Evolutionary conservation across 2,329 filamentous ascomycete genomes (phyloP), one percentile per base, ranked within the genome.

Genomic region (Aspergillus sp.): DNA sequence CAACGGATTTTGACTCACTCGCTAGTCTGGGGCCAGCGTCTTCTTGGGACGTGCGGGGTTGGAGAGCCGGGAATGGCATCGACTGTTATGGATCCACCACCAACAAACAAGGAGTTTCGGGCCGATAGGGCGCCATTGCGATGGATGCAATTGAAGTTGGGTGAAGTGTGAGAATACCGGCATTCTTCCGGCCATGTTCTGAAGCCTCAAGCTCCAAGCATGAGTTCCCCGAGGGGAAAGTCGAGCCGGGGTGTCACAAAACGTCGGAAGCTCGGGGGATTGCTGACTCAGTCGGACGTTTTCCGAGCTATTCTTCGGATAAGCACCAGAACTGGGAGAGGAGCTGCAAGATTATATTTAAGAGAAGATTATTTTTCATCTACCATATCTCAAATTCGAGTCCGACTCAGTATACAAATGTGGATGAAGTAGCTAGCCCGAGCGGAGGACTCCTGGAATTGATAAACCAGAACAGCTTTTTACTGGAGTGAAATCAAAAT

Each of bases 31-130:
- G 17, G 9, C 44, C 44, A 46, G 27, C 44, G 22, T 24, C 49
- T 47, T 30, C 34, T n/a, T 37, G 33, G 33, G 41, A 30, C 17
- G 22, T 54, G 56, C 56, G 56, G 56, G 56, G 56, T 58, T 58
- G 27, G 45, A 46, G 45, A 47, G 45, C 42, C 42, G 42, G 42
- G 19, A 42, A 30, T 30, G 27, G 27, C 27, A 30, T 30, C 27
- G 27, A 30, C 15, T 22, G 41, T 11, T 13, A 24, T 15, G 20
- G 44, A 24, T 46, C 44, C 44, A 30, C 41, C 41, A 45, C 24
- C 24, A 17, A 30, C 12, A 34, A 27, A 37, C n/a, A 48, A 27
- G 20, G 15, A 33, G 12, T 5, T 22, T 22, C 22, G 48, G 33
- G 13, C 22, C 7, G 34, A 41, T 17, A 34, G 15, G 17, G 30